Evolutionary conservation across 2,329 filamentous ascomycete genomes (phyloP).

Genomic region (Fusarium scirpi): DNA sequence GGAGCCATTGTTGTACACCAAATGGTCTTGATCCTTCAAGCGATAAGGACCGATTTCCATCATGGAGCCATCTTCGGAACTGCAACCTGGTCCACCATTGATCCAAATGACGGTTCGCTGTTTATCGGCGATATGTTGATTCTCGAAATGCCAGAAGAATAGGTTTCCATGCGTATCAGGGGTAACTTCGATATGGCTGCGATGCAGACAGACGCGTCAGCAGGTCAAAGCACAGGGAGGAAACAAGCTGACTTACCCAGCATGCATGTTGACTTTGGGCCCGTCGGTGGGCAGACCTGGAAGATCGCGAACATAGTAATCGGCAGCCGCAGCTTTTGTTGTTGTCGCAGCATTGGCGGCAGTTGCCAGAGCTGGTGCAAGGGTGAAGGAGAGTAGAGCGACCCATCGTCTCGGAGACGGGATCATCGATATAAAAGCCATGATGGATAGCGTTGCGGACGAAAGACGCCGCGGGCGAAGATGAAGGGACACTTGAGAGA

Average conservation of each 20-base stretch:
- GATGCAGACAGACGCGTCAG: constrained; percentile 40
- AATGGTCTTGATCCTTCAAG: constrained; percentile 76
- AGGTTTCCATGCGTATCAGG: constrained; percentile 89
- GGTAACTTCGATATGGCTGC: constrained; percentile 90
- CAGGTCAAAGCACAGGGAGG: constrained; percentile 9
- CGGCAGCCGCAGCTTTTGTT: constrained; percentile 63
- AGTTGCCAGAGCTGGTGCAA: constrained; percentile 56
- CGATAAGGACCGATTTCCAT: constrained; percentile 97
- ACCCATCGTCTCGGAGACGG: constrained; percentile 49
- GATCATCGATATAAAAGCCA: constrained; percentile 45
- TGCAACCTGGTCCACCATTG: constrained; percentile 96
- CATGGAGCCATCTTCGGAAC: constrained; percentile 94
- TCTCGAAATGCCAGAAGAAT: constrained; percentile 99
- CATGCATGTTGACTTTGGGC: constrained; percentile 94
- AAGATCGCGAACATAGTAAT: constrained; percentile 89
- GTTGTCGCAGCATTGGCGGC: constrained; percentile 38
- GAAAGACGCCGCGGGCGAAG: constrained; percentile 32
- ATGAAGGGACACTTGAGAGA: constrained; percentile 14
- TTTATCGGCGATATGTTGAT: constrained; percentile 91
- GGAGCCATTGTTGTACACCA: constrained; percentile 89
- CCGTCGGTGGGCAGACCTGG: constrained; percentile 82
- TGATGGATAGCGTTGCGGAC: constrained; percentile 36
- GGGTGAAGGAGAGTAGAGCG: constrained; percentile 53
- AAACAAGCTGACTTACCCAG: constrained; percentile 74
- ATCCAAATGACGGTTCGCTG: constrained; percentile 96